Conservation (phyloP, 352 stramenopile species). For the Thraustochytrium sp. region DNA sequence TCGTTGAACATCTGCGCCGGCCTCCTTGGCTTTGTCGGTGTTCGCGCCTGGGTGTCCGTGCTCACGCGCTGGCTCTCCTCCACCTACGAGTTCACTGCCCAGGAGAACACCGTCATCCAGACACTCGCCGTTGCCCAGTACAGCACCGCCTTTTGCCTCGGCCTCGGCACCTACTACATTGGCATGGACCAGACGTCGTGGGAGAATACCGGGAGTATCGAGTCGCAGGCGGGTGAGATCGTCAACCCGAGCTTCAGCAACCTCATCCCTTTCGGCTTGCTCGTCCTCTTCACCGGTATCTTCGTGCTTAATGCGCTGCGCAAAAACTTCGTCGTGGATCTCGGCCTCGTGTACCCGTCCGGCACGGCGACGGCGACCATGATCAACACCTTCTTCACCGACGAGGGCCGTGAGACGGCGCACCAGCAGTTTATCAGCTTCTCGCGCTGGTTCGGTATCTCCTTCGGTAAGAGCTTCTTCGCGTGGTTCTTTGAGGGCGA, state of each 20-base stretch:
- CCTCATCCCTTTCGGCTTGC: not conserved
- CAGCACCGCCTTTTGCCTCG: not conserved
- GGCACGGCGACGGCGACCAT: conserved; percentile 27
- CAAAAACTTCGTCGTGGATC: conserved; percentile 33
- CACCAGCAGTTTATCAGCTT: conserved; percentile 5
- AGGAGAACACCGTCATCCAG: conserved; percentile 43
- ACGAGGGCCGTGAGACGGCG: not conserved
- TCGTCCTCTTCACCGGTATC: conserved; percentile 25
- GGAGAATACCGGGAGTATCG: not conserved
- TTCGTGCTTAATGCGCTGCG: conserved; percentile 12
- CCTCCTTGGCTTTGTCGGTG: conserved; percentile 11
- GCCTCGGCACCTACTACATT: conserved; percentile 41
- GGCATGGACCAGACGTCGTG: not conserved
- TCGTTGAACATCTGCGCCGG: conserved; percentile 28
- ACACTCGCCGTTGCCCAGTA: conserved; percentile 17
- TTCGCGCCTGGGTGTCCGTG: not conserved
- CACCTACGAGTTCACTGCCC: conserved; percentile 8
- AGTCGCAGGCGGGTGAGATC: not conserved
- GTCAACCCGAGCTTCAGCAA: not conserved
- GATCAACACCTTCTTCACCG: conserved; percentile 34
- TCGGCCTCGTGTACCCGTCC: not conserved
- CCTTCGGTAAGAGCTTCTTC: conserved; percentile 32
- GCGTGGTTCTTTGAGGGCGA: conserved; percentile 32
- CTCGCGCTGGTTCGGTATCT: conserved; percentile 11
- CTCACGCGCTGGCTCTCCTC: not conserved